Conservation (phyloP, 768 basidiomycete species). For the Hydnum rufescens region DNA sequence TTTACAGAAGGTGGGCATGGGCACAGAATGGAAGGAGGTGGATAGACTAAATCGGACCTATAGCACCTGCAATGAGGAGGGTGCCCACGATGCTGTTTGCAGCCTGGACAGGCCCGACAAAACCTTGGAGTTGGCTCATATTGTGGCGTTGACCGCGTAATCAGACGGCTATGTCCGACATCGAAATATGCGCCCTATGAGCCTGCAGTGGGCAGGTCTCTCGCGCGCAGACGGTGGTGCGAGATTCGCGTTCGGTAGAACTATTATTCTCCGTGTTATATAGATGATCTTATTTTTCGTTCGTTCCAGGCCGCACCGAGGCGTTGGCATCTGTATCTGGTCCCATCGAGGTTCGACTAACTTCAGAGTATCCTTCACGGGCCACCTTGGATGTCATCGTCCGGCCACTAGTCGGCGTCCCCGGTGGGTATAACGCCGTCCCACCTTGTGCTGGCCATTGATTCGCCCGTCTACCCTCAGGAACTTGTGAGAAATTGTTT, state of each 20-base stretch:
- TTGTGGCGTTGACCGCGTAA: too few relatives aligned
- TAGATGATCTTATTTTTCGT: not conserved
- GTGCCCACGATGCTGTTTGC: too few relatives aligned
- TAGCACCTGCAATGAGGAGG: too few relatives aligned
- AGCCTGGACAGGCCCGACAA: too few relatives aligned
- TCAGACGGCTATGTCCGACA: too few relatives aligned
- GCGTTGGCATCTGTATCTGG: slow-evolving; percentile 57
- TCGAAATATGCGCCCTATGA: not conserved
- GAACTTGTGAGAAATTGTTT: slow-evolving; percentile 44
- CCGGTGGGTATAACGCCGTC: slow-evolving; percentile 24
- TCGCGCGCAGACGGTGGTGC: slow-evolving; percentile 10
- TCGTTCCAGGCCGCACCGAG: slow-evolving; percentile 21
- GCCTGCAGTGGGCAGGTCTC: slow-evolving; percentile 7
- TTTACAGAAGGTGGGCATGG: too few relatives aligned
- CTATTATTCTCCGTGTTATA: not conserved
- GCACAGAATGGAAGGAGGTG: too few relatives aligned
- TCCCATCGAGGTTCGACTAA: slow-evolving; percentile 47
- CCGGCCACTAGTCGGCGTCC: slow-evolving; percentile 46
- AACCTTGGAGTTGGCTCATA: too few relatives aligned
- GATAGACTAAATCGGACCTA: too few relatives aligned
- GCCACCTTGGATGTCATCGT: slow-evolving; percentile 57
- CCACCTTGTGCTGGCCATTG: not conserved
- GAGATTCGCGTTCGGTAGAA: slow-evolving; percentile 8
- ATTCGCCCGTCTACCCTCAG: slow-evolving; percentile 7
- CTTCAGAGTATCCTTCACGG: slow-evolving; percentile 47